Evolutionary conservation across 176 grass and related monocot genomes (phyloP).

Genomic region (Eragrostis nindensis): DNA sequence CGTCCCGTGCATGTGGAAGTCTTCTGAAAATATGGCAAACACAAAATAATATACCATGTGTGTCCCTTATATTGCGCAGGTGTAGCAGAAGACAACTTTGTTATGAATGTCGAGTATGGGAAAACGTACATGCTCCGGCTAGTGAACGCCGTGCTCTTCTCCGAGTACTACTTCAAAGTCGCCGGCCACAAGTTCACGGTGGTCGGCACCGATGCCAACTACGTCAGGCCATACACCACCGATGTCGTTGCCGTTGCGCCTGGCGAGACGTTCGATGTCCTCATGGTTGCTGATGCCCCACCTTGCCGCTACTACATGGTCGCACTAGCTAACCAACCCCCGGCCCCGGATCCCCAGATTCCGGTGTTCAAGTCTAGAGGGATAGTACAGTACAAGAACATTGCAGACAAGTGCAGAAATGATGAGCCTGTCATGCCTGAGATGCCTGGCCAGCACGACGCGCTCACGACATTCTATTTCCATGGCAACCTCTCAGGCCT

Average conservation of each 20-base stretch:
- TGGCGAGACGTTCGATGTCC: constrained; percentile 9
- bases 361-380: background rate
- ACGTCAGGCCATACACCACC: constrained; percentile 9
- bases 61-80: background rate
- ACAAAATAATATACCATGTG: too few relatives aligned
- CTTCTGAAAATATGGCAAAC: too few relatives aligned
- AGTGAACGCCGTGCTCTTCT: background rate
- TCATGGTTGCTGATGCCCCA: constrained; percentile 14
- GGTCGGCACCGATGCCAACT: background rate
- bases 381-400: background rate
- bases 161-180: background rate
- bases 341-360: background rate
- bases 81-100: background rate
- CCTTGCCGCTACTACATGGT: constrained; percentile 14
- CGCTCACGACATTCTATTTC: background rate
- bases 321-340: background rate
- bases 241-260: background rate
- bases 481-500: background rate
- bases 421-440: background rate
- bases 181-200: constrained; percentile 19
- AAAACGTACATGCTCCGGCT: background rate
- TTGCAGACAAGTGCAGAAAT: too few relatives aligned
- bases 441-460: background rate
- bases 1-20: too few relatives aligned
- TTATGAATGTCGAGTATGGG: background rate